Base-by-base conservation (phyloP, 768 basidiomycete genomes). In the Phlebiopsis flavidoalba region DNA sequence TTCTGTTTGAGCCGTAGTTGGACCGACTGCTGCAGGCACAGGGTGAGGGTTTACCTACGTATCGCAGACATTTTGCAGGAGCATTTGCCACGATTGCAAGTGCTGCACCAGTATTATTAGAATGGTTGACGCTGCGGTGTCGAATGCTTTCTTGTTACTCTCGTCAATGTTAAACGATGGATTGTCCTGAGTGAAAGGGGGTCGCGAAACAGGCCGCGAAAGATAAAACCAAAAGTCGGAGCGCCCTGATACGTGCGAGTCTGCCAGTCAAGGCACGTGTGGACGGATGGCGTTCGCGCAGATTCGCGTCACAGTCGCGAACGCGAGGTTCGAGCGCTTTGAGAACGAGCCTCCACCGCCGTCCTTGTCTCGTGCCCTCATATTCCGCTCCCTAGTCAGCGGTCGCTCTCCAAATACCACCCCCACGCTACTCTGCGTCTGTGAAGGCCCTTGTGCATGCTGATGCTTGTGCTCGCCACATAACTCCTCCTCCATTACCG, bases 401-500 rank as follows among this genome's bases (percentile, higher is more conserved):
- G 40, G 26, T 17, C 40, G 40, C 40, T 8, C 40, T 10, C 40
- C 40, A n/a, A n/a, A 31, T 31, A 31, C 26, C 26, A 31, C 40
- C 40, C 12, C 3, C 40, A 17, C 40, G 40, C 40, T 10, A 17
- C 40, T 43, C 40, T 43, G 40, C 40, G 40, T 43, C 10, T 43
- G 40, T 43, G 40, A 43, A 31, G 26, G 26, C 26, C 26, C 26
- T 31, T 31, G 26, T 31, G 26, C 26, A 31, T 8, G 40, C 17
- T 8, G 40, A 12, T 43, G 40, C 26, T 43, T 43, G 40, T 43
- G 40, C 11, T 17, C 3, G 58, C 57, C 56, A 43, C 58, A 37
- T 62, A 61, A 59, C 63, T 63, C 26, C 26, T 43, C 3, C 12
- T 43, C 10, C 17, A 12, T 43, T 17, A 43, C 40, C 62, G 66